These are phyloP conservation scores for Paspalum vaginatum DNA, from an alignment of 176 grass and related monocot species.

Conservation along the genomic window DNA sequence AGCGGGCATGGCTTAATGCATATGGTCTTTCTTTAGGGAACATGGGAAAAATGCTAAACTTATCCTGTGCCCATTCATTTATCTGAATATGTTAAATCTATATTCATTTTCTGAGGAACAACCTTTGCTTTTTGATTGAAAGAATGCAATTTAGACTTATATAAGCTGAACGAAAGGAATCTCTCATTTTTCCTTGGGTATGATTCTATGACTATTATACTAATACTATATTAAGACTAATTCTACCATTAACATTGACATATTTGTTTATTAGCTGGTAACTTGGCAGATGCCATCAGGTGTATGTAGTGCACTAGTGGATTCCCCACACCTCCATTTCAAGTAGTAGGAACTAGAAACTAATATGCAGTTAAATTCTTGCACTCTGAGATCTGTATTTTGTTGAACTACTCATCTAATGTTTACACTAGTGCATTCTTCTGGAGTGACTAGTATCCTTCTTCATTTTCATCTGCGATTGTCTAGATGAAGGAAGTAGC, in stretches of 20 bases:
- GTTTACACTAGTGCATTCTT: constrained; percentile 18
- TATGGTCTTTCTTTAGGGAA: not conserved
- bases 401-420: constrained; percentile 23
- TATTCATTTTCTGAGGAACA: not conserved
- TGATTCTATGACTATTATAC: constrained; percentile 13
- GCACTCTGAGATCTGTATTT: constrained; percentile 25
- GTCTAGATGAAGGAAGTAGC: constrained; percentile 93
- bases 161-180: not conserved
- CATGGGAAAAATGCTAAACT: not conserved
- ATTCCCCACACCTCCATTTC: not conserved
- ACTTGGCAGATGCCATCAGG: not conserved
- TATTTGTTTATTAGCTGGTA: not conserved
- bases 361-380: constrained; percentile 16
- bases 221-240: not conserved
- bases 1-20: not conserved
- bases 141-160: constrained; percentile 19
- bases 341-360: not conserved
- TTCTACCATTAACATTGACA: not conserved
- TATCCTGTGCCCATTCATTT: constrained; percentile 10
- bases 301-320: constrained; percentile 7
- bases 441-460: constrained; percentile 31
- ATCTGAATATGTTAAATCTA: not conserved
- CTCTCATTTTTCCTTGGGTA: not conserved
- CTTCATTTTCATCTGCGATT: constrained; percentile 34
- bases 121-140: not conserved